A percentile compares a stretch with the other conserved stretches of the same genome.
Evolutionary conservation across 176 grass and related monocot species (phyloP).

Genomic region (Ensete glaucum): DNA sequence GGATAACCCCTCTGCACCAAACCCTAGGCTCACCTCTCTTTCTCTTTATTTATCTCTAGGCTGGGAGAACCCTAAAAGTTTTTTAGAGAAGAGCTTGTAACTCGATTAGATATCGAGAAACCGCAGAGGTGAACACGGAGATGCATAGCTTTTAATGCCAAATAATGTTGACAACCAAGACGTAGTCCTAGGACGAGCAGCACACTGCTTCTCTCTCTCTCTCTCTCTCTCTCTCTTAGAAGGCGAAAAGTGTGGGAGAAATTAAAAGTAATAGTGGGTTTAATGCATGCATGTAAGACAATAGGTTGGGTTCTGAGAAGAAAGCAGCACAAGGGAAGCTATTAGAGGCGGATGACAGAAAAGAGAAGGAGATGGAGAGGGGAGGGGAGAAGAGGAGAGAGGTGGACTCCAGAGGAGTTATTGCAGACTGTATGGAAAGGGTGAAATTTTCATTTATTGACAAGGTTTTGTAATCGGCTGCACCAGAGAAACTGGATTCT

Average conservation of each 20-base stretch:
- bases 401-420: not conserved
- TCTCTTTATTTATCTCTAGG: not conserved
- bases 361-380: not conserved
- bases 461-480: slow-evolving; percentile 7
- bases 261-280: no score
- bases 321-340: not conserved
- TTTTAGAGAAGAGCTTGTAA: no score
- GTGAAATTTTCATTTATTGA: slow-evolving; percentile 11
- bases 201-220: not conserved
- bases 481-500: not conserved
- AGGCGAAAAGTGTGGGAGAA: no score
- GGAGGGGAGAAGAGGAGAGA: not conserved
- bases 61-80: no score
- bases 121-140: not conserved
- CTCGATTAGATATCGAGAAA: not conserved
- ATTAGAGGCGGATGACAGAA: not conserved
- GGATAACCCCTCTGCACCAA: slow-evolving; percentile 30
- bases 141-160: not conserved
- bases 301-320: not conserved
- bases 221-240: not conserved
- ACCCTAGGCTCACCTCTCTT: slow-evolving; percentile 9
- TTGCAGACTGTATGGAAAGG: slow-evolving; percentile 1
- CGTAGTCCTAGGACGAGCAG: no score
- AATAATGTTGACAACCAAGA: not conserved
- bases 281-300: no score